Base-by-base conservation (phyloP, 192 early-diverging fungal species). In the Funneliformis geosporum region DNA sequence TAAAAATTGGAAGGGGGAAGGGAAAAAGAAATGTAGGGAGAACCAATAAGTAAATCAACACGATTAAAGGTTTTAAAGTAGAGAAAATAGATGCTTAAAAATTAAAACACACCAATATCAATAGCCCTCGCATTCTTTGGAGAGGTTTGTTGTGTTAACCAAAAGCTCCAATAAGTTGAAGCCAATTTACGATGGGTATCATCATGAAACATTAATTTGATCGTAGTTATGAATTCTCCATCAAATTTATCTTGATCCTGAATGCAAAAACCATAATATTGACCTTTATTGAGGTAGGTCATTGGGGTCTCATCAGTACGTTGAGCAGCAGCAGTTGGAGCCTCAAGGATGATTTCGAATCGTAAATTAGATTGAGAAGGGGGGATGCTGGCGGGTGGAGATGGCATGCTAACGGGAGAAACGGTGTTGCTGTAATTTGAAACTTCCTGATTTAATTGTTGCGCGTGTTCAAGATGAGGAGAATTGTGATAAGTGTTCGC, bases 211-310 rank as follows among this genome's bases (percentile, higher is more conserved):
- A 88, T 85, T 27, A 94, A 84, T 38, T 88, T 86, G 50, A 93
- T 76, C 2, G 88, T 88, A 5, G 88, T 90, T 8, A 80, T 85
- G 50, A 90, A 87, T 12, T 88, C 83, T 9, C 82, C 85, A 69
- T 91, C 87, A 47, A 76, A 80, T 59, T 81, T 82, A 5, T 85
- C 82, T 7, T 67, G 80, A 80, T 93, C 90, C 60, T 88, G 71
- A 14, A 92, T 70, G 0, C 84, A 82, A 14, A 94, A 72, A 16
- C 82, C 84, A 80, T 94, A 94, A 43, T 82, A 86, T 80, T 90
- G 88, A 23, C 93, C 93, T 83, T 90, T 90, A 80, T 94, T 94
- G 28, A 94, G 86, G 47, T 94, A 92, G 5, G 93, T 92, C 42
- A 93, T 81, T 27, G 89, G 84, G 2, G 89, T 82, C 43, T 91